Conservation (phyloP, 169 alveolate species). For the Plasmodium fragile region DNA sequence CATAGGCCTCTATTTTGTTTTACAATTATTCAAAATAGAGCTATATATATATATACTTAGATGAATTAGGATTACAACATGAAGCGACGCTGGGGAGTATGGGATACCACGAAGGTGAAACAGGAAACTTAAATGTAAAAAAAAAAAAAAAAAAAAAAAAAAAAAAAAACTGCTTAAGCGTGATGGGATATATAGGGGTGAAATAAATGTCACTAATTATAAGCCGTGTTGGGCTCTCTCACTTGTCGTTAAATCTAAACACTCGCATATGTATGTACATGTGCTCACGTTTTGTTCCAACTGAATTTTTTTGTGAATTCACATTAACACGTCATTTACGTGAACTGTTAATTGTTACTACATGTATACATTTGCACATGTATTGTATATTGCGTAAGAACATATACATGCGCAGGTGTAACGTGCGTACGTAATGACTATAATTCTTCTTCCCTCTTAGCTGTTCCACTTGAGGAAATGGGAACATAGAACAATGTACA, state of each 20-base stretch:
- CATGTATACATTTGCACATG: constrained; percentile 16
- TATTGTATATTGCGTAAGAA: background rate
- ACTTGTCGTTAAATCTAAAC: constrained; percentile 8
- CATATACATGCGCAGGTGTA: constrained; percentile 6
- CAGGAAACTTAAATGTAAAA: background rate
- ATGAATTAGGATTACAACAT: background rate
- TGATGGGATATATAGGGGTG: background rate
- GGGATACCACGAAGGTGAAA: background rate
- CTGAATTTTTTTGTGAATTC: constrained; percentile 11
- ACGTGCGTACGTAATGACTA: constrained; percentile 4
- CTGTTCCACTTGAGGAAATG: constrained; percentile 23
- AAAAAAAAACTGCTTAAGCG: background rate
- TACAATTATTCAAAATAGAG: constrained; percentile 29
- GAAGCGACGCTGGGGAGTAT: background rate
- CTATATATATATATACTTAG: background rate
- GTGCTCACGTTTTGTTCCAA: background rate
- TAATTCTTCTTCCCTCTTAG: constrained; percentile 14
- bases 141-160: background rate
- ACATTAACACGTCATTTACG: constrained; percentile 8
- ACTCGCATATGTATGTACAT: background rate
- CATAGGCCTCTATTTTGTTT: background rate
- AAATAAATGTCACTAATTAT: background rate
- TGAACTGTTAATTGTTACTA: background rate
- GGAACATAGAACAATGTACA: background rate
- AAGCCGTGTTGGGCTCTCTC: background rate